These are phyloP conservation scores for Suhomyces chickasaworum DNA, from an alignment of 1,139 yeast genomes.

Conservation along the genomic window DNA sequence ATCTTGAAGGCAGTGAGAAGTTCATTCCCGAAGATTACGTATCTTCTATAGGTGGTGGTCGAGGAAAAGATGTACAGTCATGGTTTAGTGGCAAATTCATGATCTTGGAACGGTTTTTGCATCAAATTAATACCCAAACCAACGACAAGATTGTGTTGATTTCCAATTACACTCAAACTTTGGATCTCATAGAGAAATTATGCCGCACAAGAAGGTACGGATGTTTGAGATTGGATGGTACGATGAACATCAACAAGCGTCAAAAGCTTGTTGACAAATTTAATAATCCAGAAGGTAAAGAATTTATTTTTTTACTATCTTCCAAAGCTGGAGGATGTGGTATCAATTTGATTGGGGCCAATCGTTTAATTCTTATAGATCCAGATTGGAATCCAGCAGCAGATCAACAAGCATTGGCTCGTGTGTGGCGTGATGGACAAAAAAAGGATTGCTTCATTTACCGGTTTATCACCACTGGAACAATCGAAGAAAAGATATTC, in stretches of 20 bases:
- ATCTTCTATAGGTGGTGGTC: constrained; percentile 36
- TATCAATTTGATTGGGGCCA: constrained; percentile 94
- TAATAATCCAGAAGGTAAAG: constrained; percentile 87
- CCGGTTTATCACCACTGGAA: constrained; percentile 89
- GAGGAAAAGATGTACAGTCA: constrained; percentile 58
- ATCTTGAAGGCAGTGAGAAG: constrained; percentile 66
- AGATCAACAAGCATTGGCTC: constrained; percentile 95
- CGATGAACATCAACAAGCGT: constrained; percentile 87
- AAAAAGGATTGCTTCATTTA: constrained; percentile 95
- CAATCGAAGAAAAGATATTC: constrained; percentile 93
- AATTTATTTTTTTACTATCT: constrained; percentile 83
- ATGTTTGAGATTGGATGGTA: constrained; percentile 84
- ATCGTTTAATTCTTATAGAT: constrained; percentile 81
- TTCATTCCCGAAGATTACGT: constrained; percentile 77
- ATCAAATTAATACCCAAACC: constrained; percentile 74
- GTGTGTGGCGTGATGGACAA: constrained; percentile 99
- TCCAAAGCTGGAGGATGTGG: constrained; percentile 99
- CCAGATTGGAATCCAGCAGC: constrained; percentile 99
- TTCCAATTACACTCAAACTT: constrained; percentile 91
- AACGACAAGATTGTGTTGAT: constrained; percentile 93
- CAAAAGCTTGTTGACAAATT: constrained; percentile 90
- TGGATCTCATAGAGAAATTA: constrained; percentile 85
- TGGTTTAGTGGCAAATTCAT: constrained; percentile 64
- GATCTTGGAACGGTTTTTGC: constrained; percentile 73
- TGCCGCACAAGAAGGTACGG: constrained; percentile 80